phyloP scores from a whole-genome alignment of 2,329 filamentous ascomycete species.

The Aureobasidium sp. region DNA sequence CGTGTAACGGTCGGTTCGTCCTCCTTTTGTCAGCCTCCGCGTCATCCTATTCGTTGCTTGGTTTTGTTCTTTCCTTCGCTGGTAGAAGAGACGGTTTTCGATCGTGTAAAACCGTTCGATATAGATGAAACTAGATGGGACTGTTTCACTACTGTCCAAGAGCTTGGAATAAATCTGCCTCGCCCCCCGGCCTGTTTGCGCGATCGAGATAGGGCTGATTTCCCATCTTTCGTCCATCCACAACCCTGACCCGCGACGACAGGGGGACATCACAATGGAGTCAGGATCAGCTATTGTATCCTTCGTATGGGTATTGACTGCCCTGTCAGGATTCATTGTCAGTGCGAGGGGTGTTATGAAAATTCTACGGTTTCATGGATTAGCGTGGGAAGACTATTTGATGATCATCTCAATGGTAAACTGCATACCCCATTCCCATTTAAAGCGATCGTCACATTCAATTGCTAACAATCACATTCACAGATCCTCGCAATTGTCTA shows the following conservation, averaged over 20 bases:
- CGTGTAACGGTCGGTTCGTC: not conserved
- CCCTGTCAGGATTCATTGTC: not conserved
- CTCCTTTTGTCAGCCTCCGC: not conserved
- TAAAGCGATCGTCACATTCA: not conserved
- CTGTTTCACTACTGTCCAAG: not conserved
- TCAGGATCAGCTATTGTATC: not conserved
- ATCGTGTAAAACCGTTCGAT: not conserved
- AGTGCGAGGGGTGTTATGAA: not conserved
- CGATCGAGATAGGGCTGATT: not conserved
- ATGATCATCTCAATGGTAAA: conserved; percentile 10
- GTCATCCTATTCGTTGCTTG: not conserved
- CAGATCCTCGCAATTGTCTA: not conserved
- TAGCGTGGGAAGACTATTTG: conserved; percentile 11
- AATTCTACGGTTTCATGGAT: not conserved
- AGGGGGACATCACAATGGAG: not conserved
- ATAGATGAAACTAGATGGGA: not conserved
- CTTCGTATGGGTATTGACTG: conserved; percentile 4
- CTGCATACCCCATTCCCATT: not conserved
- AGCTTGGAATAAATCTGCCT: not conserved
- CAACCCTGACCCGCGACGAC: not conserved
- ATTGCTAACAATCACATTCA: not conserved
- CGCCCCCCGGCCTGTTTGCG: not conserved
- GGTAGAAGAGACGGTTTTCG: not conserved
- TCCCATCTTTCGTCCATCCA: not conserved
- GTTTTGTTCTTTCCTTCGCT: not conserved